Evolutionary conservation across 192 early-diverging fungal species (phyloP), one percentile per base, ranked within the genome.

Genomic region (Diversispora eburnea): DNA sequence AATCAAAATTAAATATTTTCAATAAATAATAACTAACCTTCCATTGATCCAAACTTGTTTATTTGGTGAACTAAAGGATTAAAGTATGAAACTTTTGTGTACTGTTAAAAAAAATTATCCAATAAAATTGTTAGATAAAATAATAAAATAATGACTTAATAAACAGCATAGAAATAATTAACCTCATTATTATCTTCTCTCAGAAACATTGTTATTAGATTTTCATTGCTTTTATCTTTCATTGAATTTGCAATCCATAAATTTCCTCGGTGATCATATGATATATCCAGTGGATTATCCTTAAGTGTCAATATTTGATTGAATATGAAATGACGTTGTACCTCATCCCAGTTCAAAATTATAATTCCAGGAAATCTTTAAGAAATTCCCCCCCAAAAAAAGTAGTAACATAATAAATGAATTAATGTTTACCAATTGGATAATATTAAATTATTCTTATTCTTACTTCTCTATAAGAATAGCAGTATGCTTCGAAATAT

Each of bases 231-330:
- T 55, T 47, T 25, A 6, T 66, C 51, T 10, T 58, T 22, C 3
- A 69, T 64, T 2, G 73, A 70, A 39, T 73, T 73, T 25, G 84
- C 80, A 5, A 81, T 67, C 85, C 83, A 85, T 7, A 87, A 65
- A 52, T 87, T 84, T 41, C 85, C 84, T 7, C 74, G 78, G 19
- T 67, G 64, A 61, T 85, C 82, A 58, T 83, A 87, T 10, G 76
- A 77, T 22, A 79, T 70, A 45, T 79, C 68, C 3, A 85, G 52
- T n/a, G 81, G 73, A 41, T 74, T 60, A 43, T 64, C 68, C 4
- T 75, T 68, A 20, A 84, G 48, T 15, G 70, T 60, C 4, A 83
- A 42, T 41, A 75, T 79, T 73, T 79, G 76, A 17, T 60, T 33
- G 48, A 78, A 46, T 62, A 78, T 67, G 17, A 85, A 15, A 59